Conservation (phyloP, 441 rosid genomes). For the Adansonia madagascariensis region DNA sequence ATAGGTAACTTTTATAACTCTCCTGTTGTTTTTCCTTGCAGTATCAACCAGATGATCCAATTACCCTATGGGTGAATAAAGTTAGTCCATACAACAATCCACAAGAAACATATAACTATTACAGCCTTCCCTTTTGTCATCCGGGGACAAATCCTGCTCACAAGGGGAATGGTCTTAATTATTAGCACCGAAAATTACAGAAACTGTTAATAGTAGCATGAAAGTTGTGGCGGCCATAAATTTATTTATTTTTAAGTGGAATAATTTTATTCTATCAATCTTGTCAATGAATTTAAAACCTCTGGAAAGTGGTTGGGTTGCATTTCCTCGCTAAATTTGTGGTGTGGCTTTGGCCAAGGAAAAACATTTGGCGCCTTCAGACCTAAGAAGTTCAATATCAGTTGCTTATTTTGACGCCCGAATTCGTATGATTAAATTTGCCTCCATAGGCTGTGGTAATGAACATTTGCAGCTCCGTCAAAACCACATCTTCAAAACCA, state of each 20-base stretch:
- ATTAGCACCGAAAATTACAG: too few relatives aligned
- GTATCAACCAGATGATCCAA: conserved; percentile 81
- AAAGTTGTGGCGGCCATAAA: too few relatives aligned
- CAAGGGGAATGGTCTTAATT: conserved; percentile 95
- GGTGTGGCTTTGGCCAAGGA: neutral
- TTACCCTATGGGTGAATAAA: conserved; percentile 98
- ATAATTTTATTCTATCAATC: neutral
- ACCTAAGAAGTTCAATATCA: neutral
- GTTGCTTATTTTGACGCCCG: neutral
- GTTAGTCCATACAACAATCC: conserved; percentile 99
- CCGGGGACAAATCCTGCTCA: conserved; percentile 62
- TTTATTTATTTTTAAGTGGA: neutral
- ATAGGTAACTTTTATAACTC: neutral
- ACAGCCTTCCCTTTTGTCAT: conserved; percentile 97
- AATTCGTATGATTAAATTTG: neutral
- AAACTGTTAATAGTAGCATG: too few relatives aligned
- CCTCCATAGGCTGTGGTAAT: neutral
- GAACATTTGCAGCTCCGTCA: neutral
- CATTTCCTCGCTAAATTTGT: neutral
- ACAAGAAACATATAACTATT: conserved; percentile 98
- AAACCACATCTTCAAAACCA: too few relatives aligned
- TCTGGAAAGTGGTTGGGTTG: neutral
- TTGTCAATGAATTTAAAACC: neutral
- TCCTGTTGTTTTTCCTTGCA: conserved; percentile 39
- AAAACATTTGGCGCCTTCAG: neutral